Percentiles rank a stretch among this genome's conserved stretches.
phyloP scores from a whole-genome alignment of 2,329 filamentous ascomycete species.

The Aspergillus quadricinctus region DNA sequence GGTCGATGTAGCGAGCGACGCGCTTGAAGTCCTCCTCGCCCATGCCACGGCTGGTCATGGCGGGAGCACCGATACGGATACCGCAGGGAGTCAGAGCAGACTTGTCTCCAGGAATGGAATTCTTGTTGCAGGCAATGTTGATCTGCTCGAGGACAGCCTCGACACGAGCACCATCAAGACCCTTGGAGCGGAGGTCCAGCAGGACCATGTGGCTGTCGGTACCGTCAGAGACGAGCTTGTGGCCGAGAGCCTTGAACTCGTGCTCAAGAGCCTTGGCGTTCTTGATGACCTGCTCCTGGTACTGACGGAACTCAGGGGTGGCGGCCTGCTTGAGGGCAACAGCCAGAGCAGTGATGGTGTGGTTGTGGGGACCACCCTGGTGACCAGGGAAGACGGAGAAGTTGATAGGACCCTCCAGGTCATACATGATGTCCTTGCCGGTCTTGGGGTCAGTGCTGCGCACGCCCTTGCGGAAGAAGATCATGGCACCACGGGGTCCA shows the following conservation, averaged over 20 bases:
- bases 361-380: slow-evolving; percentile 97
- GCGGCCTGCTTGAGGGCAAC: slow-evolving; percentile 94
- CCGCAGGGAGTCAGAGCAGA: slow-evolving; percentile 90
- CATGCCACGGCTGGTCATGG: slow-evolving; percentile 96
- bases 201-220: slow-evolving; percentile 98
- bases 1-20: slow-evolving; percentile 84
- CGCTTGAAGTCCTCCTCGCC: slow-evolving; percentile 86
- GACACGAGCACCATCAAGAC: slow-evolving; percentile 84
- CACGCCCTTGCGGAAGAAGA: slow-evolving; percentile 95
- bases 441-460: slow-evolving; percentile 78
- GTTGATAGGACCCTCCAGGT: slow-evolving; percentile 92
- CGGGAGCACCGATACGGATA: slow-evolving; percentile 92
- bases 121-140: slow-evolving; percentile 99
- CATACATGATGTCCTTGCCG: slow-evolving; percentile 79
- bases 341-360: slow-evolving; percentile 93
- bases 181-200: slow-evolving; percentile 82
- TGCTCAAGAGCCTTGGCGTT: slow-evolving; percentile 85
- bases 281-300: slow-evolving; percentile 83
- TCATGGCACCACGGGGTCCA: slow-evolving; percentile 92
- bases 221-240: slow-evolving; percentile 86
- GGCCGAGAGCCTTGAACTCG: slow-evolving; percentile 65
- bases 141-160: slow-evolving; percentile 96
- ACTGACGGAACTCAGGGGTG: slow-evolving; percentile 81
- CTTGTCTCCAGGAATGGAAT: slow-evolving; percentile 96
- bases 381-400: slow-evolving; percentile 95